A percentile compares a stretch with the other conserved stretches of the same genome.
These are phyloP conservation scores for Suillus placidus DNA, from an alignment of 768 basidiomycete species.

Conservation along the genomic window DNA sequence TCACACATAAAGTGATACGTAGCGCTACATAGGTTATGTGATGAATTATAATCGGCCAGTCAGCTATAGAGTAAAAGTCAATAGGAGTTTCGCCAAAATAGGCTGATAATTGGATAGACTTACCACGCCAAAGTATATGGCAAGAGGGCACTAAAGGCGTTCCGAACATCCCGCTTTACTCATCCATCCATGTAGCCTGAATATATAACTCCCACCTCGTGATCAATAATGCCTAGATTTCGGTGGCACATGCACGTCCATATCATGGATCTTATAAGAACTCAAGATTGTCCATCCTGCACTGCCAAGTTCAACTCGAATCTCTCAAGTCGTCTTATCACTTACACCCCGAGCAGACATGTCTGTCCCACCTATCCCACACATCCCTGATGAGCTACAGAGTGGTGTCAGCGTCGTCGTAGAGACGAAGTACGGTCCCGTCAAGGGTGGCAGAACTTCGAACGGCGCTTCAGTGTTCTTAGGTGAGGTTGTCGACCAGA, in stretches of 20 bases:
- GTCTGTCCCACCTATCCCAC: slow-evolving; percentile 24
- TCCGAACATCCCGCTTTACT: slow-evolving; percentile 9
- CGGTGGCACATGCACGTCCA: neutral
- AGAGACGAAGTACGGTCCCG: slow-evolving; percentile 55
- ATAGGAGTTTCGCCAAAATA: neutral
- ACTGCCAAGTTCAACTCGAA: neutral
- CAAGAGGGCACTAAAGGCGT: neutral
- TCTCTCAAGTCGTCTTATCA: slow-evolving; percentile 1
- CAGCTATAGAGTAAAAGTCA: neutral
- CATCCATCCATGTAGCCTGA: neutral
- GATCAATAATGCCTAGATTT: neutral
- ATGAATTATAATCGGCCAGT: neutral
- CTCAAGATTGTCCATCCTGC: neutral
- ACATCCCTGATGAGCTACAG: slow-evolving; percentile 61
- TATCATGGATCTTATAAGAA: slow-evolving; percentile 8
- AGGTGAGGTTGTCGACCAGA: slow-evolving; percentile 41
- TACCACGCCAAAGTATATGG: neutral
- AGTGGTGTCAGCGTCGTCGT: slow-evolving; percentile 47
- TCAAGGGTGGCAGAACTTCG: slow-evolving; percentile 59
- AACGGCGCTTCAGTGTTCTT: slow-evolving; percentile 69
- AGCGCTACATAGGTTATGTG: neutral
- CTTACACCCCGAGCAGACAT: neutral
- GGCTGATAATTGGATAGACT: neutral
- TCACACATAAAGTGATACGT: neutral
- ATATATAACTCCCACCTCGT: slow-evolving; percentile 6